Evolutionary conservation across 345 rosid genomes (phyloP), one percentile per base, ranked within the genome.

Genomic region (Microcos paniculata): DNA sequence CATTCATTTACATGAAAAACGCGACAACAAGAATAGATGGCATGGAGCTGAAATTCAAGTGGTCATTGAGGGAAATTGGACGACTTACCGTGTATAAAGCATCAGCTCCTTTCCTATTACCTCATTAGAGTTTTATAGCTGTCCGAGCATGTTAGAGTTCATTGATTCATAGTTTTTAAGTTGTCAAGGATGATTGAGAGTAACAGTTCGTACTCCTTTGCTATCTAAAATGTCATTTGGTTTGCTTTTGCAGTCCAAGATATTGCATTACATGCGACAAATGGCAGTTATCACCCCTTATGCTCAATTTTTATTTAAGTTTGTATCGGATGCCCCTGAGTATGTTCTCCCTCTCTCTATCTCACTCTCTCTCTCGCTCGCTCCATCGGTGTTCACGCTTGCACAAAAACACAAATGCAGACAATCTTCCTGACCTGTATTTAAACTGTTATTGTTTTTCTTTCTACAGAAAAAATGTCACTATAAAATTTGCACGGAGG

Each of bases 261-360:
- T 95, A 84, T 87, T 93, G 90, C 99, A 95, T 82, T 95, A 90
- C 81, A 91, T 95, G 97, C 88, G 99, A 78, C 98, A 95, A 80
- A 95, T 95, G 99, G 99, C 99, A 78, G 97, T 95, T 75, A 93
- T 95, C 82, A 95, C 99, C 45, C 99, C 98, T 3, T 95, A 95
- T 77, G 92, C 98, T 19, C 96, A 95, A 73, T 95, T 95, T 84
- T 78, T 90, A 24, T 95, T 95, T 82, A 89, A 77, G 87, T 95
- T 90, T 84, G 76, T 93, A 78, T 84, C 98, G 12, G 97, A 93
- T 62, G 55, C 90, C 63, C 73, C 93, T 4, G 98, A 93, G 98
- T 95, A 89, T 62, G 85, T 28, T 73, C 80, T 80, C 85, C 74
- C 69, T 78, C 82, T 86, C 79, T 65, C 81, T 77, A 57, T 77